Conservation (phyloP, 1,139 yeast genomes). For the Ashbya aceris region DNA sequence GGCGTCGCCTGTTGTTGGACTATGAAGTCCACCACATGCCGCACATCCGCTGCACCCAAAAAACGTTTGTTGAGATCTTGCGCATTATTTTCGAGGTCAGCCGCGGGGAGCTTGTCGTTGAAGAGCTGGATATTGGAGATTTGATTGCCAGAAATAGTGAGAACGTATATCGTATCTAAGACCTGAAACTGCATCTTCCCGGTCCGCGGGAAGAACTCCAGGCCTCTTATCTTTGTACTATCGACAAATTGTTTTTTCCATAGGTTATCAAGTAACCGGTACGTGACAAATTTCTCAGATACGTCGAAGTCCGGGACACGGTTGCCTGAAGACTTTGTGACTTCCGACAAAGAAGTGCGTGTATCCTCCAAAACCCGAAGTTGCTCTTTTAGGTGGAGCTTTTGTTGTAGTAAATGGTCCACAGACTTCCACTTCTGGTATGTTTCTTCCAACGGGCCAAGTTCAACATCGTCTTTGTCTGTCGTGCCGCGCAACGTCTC, state of each 20-base stretch:
- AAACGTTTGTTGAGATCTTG: neutral
- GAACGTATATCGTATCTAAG: conserved; percentile 1
- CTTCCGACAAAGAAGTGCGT: conserved; percentile 3
- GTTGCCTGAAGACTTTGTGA: neutral
- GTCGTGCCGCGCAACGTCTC: conserved; percentile 13
- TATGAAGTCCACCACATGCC: neutral
- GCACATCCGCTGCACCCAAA: neutral
- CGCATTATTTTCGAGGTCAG: neutral
- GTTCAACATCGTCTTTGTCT: conserved; percentile 4
- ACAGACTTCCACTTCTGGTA: conserved; percentile 7
- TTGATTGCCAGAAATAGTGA: conserved; percentile 1
- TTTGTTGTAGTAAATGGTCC: conserved; percentile 2
- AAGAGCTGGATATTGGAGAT: conserved; percentile 5
- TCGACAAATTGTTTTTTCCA: conserved; percentile 8
- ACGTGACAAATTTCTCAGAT: conserved; percentile 5
- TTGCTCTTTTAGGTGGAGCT: conserved; percentile 6
- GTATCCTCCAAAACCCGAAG: conserved; percentile 5
- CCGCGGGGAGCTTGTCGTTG: conserved; percentile 1
- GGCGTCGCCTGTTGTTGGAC: no score
- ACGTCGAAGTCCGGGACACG: conserved; percentile 2
- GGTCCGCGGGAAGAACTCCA: conserved; percentile 19
- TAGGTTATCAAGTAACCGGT: conserved; percentile 6
- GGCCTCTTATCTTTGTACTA: conserved; percentile 7
- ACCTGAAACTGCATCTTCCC: conserved; percentile 18
- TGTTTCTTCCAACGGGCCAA: conserved; percentile 6